Conservation (phyloP, 352 stramenopile species). For the Aphanomyces astaci region DNA sequence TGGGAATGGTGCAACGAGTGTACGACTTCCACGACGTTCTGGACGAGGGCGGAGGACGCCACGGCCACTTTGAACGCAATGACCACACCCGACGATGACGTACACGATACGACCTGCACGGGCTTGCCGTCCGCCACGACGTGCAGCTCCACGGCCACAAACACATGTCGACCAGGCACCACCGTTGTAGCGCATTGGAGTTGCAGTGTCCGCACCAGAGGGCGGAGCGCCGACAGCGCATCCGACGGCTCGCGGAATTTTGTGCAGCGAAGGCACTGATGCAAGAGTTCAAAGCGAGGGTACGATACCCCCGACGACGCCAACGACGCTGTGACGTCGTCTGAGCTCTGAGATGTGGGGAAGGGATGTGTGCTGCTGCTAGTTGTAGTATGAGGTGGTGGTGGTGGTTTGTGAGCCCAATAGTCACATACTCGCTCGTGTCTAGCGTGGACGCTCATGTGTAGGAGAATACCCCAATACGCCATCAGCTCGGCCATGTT, state of each 20-base stretch:
- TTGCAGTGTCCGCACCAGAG: not conserved
- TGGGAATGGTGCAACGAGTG: not conserved
- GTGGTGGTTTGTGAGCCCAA: no score
- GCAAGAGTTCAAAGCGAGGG: not conserved
- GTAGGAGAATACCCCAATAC: not conserved
- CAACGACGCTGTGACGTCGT: not conserved
- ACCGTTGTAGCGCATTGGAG: not conserved
- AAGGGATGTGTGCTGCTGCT: no score
- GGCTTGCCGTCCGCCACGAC: not conserved
- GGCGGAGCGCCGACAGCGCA: not conserved
- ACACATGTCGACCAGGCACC: not conserved
- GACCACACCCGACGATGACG: not conserved
- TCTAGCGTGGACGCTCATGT: not conserved
- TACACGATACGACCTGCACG: no score
- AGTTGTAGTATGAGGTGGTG: no score
- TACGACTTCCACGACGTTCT: slow-evolving; percentile 1
- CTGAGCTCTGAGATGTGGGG: not conserved
- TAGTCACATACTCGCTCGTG: not conserved
- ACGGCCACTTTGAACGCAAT: not conserved
- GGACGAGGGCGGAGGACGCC: not conserved
- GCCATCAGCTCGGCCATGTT: not conserved
- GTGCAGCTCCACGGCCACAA: not conserved
- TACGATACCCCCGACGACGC: not conserved
- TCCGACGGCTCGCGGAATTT: not conserved
- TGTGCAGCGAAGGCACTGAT: not conserved